These are phyloP conservation scores for Talaromyces nanjingensis DNA, from an alignment of 495 filamentous ascomycete genomes.

Conservation along the genomic window DNA sequence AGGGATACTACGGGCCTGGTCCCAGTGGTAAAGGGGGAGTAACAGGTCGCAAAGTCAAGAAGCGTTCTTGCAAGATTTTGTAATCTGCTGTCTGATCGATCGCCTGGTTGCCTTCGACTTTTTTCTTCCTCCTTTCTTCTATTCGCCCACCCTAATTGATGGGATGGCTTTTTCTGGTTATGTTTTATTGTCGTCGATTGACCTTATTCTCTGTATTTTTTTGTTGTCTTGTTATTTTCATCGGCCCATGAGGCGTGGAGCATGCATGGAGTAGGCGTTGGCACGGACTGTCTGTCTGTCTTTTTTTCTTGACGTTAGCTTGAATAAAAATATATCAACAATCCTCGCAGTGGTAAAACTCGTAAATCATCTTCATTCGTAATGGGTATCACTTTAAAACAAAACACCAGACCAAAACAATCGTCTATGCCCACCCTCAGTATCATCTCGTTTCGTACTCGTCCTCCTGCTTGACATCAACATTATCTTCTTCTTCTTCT, in stretches of 20 bases:
- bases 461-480: constrained; percentile 11
- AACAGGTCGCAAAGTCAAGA: constrained; percentile 48
- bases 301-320: not conserved
- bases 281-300: constrained; percentile 13
- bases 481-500: constrained; percentile 7
- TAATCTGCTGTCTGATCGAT: constrained; percentile 29
- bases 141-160: constrained; percentile 16
- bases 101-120: constrained; percentile 9
- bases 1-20: constrained; percentile 26
- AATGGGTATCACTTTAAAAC: not conserved
- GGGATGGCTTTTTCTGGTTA: constrained; percentile 16
- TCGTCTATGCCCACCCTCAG: not conserved
- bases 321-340: not conserved
- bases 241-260: constrained; percentile 16
- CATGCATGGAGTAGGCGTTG: constrained; percentile 43
- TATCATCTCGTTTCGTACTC: not conserved
- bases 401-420: not conserved
- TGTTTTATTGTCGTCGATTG: constrained; percentile 12
- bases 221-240: constrained; percentile 10
- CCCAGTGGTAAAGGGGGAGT: constrained; percentile 28
- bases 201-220: constrained; percentile 9
- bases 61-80: constrained; percentile 64
- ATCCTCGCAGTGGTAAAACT: not conserved
- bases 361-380: not conserved
- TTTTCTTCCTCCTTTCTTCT: constrained; percentile 16